Percentiles rank a stretch among this genome's conserved stretches.
These are phyloP conservation scores for Leishmania tarentolae DNA, from an alignment of 208 protist genomes.

Conservation along the genomic window DNA sequence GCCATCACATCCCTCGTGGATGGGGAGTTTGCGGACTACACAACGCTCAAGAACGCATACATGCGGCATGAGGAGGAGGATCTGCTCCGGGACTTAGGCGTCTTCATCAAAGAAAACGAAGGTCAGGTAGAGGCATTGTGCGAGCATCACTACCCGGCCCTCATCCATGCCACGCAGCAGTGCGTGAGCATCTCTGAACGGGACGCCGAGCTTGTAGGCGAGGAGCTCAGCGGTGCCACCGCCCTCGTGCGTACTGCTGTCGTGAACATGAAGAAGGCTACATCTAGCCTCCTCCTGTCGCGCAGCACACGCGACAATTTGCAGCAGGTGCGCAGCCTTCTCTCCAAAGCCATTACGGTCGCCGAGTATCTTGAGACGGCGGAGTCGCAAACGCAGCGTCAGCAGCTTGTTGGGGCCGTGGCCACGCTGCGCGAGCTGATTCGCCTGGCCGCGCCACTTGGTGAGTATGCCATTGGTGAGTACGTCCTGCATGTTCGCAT, in stretches of 20 bases:
- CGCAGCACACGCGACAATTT: constrained; percentile 73
- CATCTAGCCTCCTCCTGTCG: constrained; percentile 59
- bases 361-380: constrained; percentile 86
- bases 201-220: constrained; percentile 82
- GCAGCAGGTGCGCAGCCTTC: constrained; percentile 50
- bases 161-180: constrained; percentile 84
- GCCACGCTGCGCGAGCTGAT: constrained; percentile 74
- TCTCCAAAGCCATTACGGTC: constrained; percentile 54
- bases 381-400: constrained; percentile 64
- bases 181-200: constrained; percentile 83
- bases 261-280: constrained; percentile 77
- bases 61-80: constrained; percentile 77
- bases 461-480: constrained; percentile 79
- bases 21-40: constrained; percentile 91
- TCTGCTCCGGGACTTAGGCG: constrained; percentile 67
- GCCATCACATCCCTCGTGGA: constrained; percentile 86
- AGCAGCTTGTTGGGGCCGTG: constrained; percentile 80
- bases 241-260: constrained; percentile 70
- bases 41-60: constrained; percentile 80
- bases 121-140: constrained; percentile 86
- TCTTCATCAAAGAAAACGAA: constrained; percentile 88
- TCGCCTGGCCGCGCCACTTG: constrained; percentile 62
- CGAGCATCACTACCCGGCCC: constrained; percentile 85
- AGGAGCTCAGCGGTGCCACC: constrained; percentile 83
- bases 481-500: constrained; percentile 86